Conservation (phyloP, 768 basidiomycete species). For the Punctularia strigosozonata region DNA sequence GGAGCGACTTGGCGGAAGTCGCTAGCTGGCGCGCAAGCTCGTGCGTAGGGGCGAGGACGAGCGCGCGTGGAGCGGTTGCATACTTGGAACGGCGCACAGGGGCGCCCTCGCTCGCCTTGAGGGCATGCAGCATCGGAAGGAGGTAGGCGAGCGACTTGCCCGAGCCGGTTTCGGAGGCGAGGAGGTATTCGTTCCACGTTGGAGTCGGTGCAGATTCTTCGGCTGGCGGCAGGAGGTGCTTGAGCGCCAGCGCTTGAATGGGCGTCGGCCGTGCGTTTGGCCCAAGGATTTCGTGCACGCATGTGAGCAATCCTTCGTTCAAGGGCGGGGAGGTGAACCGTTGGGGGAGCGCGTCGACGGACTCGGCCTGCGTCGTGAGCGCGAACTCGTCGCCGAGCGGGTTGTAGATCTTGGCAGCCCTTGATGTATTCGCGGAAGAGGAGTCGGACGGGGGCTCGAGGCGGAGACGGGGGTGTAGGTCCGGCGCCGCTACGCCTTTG, state of each 20-base stretch:
- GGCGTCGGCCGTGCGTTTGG: constrained; percentile 48
- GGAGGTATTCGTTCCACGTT: constrained; percentile 34
- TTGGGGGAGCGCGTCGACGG: no score
- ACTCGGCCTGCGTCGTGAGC: no score
- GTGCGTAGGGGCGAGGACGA: constrained; percentile 82
- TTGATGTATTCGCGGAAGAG: no score
- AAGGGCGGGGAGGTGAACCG: constrained; percentile 63
- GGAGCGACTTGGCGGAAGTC: constrained; percentile 56
- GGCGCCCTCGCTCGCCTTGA: constrained; percentile 53
- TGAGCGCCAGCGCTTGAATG: constrained; percentile 68
- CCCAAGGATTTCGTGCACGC: constrained; percentile 48
- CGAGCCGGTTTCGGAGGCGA: constrained; percentile 85
- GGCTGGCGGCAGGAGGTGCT: constrained; percentile 36
- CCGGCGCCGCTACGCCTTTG: no score
- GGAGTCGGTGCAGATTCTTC: constrained; percentile 5
- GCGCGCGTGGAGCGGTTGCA: constrained; percentile 56
- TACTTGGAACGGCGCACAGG: constrained; percentile 9
- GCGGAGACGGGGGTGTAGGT: no score
- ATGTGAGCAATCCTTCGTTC: constrained; percentile 47
- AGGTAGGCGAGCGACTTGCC: constrained; percentile 90
- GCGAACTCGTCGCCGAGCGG: no score
- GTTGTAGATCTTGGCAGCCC: no score
- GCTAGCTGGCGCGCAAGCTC: constrained; percentile 79
- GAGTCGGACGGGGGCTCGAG: no score
- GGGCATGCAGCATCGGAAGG: constrained; percentile 66